Evolutionary conservation across 108 stramenopile species (phyloP), one percentile per base, ranked within the genome.

Genomic region (Stephanodiscus triporus): DNA sequence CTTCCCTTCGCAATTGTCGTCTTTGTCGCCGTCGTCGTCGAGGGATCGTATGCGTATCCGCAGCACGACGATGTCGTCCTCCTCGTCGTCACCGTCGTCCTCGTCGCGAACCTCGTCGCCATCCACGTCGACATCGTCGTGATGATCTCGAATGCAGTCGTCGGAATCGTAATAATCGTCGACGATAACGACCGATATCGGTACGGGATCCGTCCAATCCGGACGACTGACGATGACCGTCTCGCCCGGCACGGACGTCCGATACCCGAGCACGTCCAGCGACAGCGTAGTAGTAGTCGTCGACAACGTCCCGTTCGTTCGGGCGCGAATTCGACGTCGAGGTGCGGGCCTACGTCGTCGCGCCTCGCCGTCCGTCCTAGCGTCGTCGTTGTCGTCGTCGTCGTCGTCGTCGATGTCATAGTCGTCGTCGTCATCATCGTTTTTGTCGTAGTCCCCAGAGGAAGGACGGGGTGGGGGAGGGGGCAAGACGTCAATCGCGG

Each of bases 121-220:
- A n/a, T n/a, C n/a, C n/a, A n/a, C 24, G 26, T 1, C 11, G 27
- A 29, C 55, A 2, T n/a, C 42, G 29, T 13, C 22, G 56, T 45
- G 5, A 43, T 5, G 32, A 5, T 24, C 17, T 37, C 50, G 53
- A 34, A 32, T 38, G 36, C 36, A 36, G 6, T 36, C 11, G 40
- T 40, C 40, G 40, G 1, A 40, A 1, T 5, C 40, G 40, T 11
- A 11, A 5, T 11, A 9, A 16, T 24, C 30, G 23, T 59, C 19
- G 17, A 62, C 45, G 63, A 63, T 47, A 0, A 73, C 62, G 17
- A 80, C 42, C 13, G 72, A 50, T 13, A 80, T 50, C 37, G 79
- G 79, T 0, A 80, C 48, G 37, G 72, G 45, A 64, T 73, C 73
- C 79, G 70, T 80, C 79, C 79, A 80, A n/a, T 64, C 54, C 1